Base-by-base conservation (phyloP, 192 early-diverging fungal genomes). In the Umbelopsis ramanniana region DNA sequence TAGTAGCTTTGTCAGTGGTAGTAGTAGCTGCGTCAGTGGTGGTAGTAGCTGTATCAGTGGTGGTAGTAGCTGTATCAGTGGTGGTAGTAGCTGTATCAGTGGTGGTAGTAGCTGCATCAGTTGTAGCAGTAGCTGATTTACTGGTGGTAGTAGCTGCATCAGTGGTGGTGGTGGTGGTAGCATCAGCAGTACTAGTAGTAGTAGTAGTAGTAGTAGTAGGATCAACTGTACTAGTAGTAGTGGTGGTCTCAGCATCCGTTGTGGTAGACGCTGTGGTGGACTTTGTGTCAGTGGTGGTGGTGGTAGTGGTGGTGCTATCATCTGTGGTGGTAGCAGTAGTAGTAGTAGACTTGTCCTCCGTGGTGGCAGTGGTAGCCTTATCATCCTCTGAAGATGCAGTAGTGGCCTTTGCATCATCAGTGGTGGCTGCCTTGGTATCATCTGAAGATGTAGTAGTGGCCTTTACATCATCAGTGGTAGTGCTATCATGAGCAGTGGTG, bases 41-140 rank as follows among this genome's bases (percentile, higher is more conserved):
- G 4, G 57, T 3, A 0, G 33, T 37, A 6, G 17, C 57, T 37
- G 33, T 15, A 46, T 38, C 45, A 19, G 45, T 47, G 29, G 43
- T 33, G 9, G 72, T 68, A 17, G 63, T 19, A 29, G 50, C 9
- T 22, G 50, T 21, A 52, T 1, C 29, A 33, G 66, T 37, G 11
- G 63, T 67, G 12, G 46, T 66, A 15, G 35, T 67, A 66, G 53
- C 60, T 15, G 52, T 9, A 33, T 11, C 15, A 33, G 66, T 37
- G 11, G 63, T 67, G 12, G 46, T 66, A 15, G 35, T 67, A 66
- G 53, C 60, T 15, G 52, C 22, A 29, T 24, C 46, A 35, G 68
- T 21, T 0, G 52, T 26, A 12, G 40, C 22, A 8, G 52, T 43
- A 21, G 71, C 26, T 35, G 57, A 21, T 29, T 2, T 8, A 23